Base-by-base conservation (phyloP, 2,329 filamentous ascomycete genomes). In the Knoxdaviesia proteae region DNA sequence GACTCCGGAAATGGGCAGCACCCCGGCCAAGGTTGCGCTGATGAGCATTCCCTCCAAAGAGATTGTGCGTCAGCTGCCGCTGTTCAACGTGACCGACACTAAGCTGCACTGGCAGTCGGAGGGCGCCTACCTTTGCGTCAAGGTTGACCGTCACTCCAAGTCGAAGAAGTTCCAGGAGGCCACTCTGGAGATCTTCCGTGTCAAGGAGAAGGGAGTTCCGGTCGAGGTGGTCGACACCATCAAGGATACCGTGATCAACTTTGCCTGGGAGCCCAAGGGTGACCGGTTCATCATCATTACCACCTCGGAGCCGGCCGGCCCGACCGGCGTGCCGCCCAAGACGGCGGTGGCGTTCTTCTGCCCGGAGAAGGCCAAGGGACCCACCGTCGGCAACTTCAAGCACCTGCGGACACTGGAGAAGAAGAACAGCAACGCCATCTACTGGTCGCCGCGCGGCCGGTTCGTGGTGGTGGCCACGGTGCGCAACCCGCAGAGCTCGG, bases 31-130 rank as follows among this genome's bases (percentile, higher is more conserved):
- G 68, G 90, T 98, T 52, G 86, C 81, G 51, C 67, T 98, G 53
- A 96, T 98, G 88, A 87, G 78, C 63, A 75, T 98, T 50, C 90
- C 90, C 6, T 87, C 83, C 46, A 96, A 94, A 67, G 78, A 96
- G 62, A 74, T 94, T 50, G 78, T 98, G 48, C 80, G 90, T 54
- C 92, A 88, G 5, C 74, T 94, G 56, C 98, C 98, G 58, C 74
- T 98, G 39, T 96, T 98, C 74, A 96, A 90, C 58, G 90, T 98
- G 45, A 84, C 84, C 39, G 90, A 98, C 59, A 90, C 83, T 45
- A 98, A 96, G 68, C 74, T 98, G 11, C 90, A 98, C 69, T 98
- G 90, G 90, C 90, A 98, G 64, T 94, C 86, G 4, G 84, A 94
- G 48, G 83, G 78, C 44, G 74, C 80, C 47, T 98, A 94, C 58